phyloP scores from a whole-genome alignment of 345 rosid genomes.

The Linum lewisii region DNA sequence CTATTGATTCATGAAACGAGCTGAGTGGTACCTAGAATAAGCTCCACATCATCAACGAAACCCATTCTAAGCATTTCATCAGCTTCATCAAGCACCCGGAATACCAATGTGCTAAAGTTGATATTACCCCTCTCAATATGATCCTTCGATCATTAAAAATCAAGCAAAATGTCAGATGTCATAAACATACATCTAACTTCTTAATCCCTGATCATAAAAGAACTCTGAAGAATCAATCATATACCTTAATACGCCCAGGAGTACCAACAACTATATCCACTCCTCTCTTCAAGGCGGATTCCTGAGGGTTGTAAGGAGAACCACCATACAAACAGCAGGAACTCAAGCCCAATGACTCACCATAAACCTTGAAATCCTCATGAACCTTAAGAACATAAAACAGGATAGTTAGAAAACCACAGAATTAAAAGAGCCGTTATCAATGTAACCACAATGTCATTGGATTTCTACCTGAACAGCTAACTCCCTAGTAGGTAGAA shows the following conservation, averaged over 20 bases:
- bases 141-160: slow-evolving; percentile 38
- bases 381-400: slow-evolving; percentile 30
- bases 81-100: slow-evolving; percentile 96
- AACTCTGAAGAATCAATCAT: background rate
- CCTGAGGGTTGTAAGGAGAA: slow-evolving; percentile 55
- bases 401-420: slow-evolving; percentile 1
- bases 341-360: slow-evolving; percentile 59
- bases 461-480: slow-evolving; percentile 70
- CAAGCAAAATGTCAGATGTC: background rate
- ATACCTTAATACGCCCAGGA: slow-evolving; percentile 91
- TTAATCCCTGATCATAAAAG: background rate
- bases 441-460: background rate
- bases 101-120: slow-evolving; percentile 52
- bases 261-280: slow-evolving; percentile 91
- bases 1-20: background rate
- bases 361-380: slow-evolving; percentile 80
- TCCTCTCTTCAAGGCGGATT: slow-evolving; percentile 58
- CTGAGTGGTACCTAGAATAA: slow-evolving; percentile 54
- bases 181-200: background rate
- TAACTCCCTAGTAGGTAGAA: slow-evolving; percentile 88
- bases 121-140: slow-evolving; percentile 68
- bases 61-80: slow-evolving; percentile 99
- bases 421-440: background rate
- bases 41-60: slow-evolving; percentile 92
- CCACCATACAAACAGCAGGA: slow-evolving; percentile 94